These are phyloP conservation scores for Naganishia randhawae DNA, from an alignment of 768 basidiomycete species.

Conservation along the genomic window DNA sequence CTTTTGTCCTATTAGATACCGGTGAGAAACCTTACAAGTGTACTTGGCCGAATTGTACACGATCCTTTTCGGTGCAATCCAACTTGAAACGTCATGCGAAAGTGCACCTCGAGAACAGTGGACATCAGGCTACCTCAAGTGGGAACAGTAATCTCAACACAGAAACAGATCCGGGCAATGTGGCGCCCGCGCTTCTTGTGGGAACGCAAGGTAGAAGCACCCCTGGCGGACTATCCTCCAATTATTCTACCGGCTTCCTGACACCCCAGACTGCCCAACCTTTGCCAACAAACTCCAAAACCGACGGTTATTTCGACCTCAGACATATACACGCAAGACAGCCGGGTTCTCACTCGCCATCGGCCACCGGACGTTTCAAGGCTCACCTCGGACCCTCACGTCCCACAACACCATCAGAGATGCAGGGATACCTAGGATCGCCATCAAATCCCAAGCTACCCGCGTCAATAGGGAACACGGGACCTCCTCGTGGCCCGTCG, in stretches of 20 bases:
- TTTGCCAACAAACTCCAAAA: neutral
- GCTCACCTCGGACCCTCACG: neutral
- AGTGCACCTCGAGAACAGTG: conserved; percentile 38
- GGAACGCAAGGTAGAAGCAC: neutral
- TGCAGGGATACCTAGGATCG: neutral
- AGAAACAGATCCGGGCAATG: neutral
- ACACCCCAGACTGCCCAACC: conserved; percentile 8
- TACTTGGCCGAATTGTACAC: conserved; percentile 41
- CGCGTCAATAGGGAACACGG: neutral
- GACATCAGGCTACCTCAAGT: neutral
- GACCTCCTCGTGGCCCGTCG: neutral
- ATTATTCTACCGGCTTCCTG: neutral
- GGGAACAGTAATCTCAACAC: neutral
- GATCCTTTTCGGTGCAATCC: conserved; percentile 48
- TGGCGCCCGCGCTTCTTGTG: neutral
- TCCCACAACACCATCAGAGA: neutral
- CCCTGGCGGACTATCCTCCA: neutral
- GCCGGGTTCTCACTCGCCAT: neutral
- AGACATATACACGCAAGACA: neutral
- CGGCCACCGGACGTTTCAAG: neutral
- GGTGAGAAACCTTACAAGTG: conserved; percentile 48
- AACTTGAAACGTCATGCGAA: conserved; percentile 49
- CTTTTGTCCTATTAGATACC: conserved; percentile 33
- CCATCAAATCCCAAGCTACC: too few species aligned
- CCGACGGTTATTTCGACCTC: conserved; percentile 4